phyloP scores from a whole-genome alignment of 106 monocot genomes.

The Dactylorhiza incarnata region DNA sequence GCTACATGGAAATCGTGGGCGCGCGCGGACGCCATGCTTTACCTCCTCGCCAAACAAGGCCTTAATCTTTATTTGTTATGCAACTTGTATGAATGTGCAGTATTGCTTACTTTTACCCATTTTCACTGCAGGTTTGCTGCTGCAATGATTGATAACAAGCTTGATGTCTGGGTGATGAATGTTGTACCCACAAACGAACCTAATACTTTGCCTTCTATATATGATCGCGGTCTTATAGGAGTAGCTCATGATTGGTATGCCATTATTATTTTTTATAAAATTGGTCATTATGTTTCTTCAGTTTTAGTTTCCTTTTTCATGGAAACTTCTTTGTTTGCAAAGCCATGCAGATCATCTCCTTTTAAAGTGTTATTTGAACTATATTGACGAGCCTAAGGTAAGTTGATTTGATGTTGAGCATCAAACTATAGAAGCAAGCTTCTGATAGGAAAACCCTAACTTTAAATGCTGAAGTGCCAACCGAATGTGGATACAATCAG shows the following conservation, averaged over 20 bases:
- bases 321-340: neutral
- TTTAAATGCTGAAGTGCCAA: too few species aligned
- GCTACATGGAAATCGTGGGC: too few species aligned
- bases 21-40: too few species aligned
- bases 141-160: slow-evolving; percentile 60
- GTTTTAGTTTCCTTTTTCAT: neutral
- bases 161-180: slow-evolving; percentile 96
- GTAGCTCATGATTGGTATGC: slow-evolving; percentile 89
- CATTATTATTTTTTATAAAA: neutral
- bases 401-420: neutral
- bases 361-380: neutral
- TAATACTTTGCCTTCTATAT: slow-evolving; percentile 89
- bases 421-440: neutral
- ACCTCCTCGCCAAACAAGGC: too few species aligned
- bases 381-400: neutral
- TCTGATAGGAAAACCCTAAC: too few species aligned
- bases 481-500: too few species aligned
- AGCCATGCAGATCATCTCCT: neutral
- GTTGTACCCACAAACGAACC: slow-evolving; percentile 75
- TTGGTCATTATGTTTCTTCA: neutral
- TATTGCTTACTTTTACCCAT: neutral
- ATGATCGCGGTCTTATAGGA: slow-evolving; percentile 92
- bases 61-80: neutral
- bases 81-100: neutral
- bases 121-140: slow-evolving; percentile 70